Percentiles rank a stretch among this genome's conserved stretches.
Conservation (phyloP, 163 green algal species). For the Prototheca wickerhamii region DNA sequence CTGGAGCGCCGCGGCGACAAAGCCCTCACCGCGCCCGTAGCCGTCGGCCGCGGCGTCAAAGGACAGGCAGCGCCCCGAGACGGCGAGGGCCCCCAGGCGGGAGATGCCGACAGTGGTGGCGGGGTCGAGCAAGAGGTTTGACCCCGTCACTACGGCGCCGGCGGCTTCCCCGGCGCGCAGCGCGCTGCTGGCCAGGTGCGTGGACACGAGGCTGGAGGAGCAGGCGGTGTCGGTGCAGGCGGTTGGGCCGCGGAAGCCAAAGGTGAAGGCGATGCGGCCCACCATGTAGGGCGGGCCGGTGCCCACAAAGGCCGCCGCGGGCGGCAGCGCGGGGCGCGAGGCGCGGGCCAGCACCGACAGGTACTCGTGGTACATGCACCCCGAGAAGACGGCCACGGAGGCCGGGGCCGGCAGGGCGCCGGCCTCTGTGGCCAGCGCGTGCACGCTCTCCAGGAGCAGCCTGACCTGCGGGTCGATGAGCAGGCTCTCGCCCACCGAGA, state of each 20-base stretch:
- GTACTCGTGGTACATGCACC: conserved; percentile 32
- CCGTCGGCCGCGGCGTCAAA: conserved; percentile 31
- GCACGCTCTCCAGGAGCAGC: conserved; percentile 46
- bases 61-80: conserved; percentile 42
- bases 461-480: conserved; percentile 69
- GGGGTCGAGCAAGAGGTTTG: conserved; percentile 16
- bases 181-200: conserved; percentile 10
- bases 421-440: conserved; percentile 6
- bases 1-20: conserved; percentile 1
- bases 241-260: conserved; percentile 39
- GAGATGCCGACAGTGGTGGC: conserved; percentile 5
- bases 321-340: background rate
- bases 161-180: background rate
- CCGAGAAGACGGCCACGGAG: conserved; percentile 12
- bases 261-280: conserved; percentile 7
- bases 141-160: conserved; percentile 7
- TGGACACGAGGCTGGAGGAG: conserved; percentile 61
- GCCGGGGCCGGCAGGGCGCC: background rate
- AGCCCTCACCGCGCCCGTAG: conserved; percentile 28
- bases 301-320: conserved; percentile 58
- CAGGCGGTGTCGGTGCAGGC: conserved; percentile 76
- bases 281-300: conserved; percentile 30
- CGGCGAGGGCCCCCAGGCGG: conserved; percentile 36
- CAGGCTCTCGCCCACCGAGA: conserved; percentile 47
- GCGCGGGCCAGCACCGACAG: background rate